Evolutionary conservation across 352 stramenopile species (phyloP), one percentile per base, ranked within the genome.

Genomic region (Globisporangium parvum): DNA sequence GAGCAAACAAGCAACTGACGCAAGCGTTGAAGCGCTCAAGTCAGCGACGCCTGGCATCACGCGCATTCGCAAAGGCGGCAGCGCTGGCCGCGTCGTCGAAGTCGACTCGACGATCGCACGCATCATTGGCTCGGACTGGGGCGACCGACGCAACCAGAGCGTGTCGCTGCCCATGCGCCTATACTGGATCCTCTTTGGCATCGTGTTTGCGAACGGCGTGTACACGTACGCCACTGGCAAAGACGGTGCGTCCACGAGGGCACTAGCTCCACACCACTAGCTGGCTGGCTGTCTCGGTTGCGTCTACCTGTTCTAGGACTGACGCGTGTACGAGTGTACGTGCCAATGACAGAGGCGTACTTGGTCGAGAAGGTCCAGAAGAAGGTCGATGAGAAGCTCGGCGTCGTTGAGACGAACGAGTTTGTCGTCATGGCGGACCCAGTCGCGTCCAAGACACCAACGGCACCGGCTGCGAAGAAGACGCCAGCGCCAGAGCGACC

Each of bases 61-160:
- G 31, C 75, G 70, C 48, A 60, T 82, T 31, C 65, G 63, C 37
- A 77, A 75, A 21, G 57, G 53, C 26, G 31, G 31, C 6, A 62
- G 63, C 11, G 59, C 42, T 6, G 46, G 46, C 10, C 77, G 71
- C 55, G 70, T 79, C 44, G 62, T 76, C 12, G 72, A 85, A 46
- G 47, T 81, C 53, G 75, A 85, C 56, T 81, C 75, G 58, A 80
- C 75, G 5, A 61, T 85, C 15, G 75, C 75, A 54, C 77, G 80
- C 39, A 70, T 90, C 61, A 80, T 90, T 26, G 80, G 80, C 46
- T 90, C 80, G 8, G 80, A 90, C 60, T 90, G 80, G 80, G 80
- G 71, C 41, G 80, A 90, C 53, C 80, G 80, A 20, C 77, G 77
- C 41, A 70, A 73, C 31, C 80, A 90, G 67, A 64, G 63, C 23